These are phyloP conservation scores for Phaeosphaeria sp. DNA, from an alignment of 2,329 filamentous ascomycete genomes.

Conservation along the genomic window DNA sequence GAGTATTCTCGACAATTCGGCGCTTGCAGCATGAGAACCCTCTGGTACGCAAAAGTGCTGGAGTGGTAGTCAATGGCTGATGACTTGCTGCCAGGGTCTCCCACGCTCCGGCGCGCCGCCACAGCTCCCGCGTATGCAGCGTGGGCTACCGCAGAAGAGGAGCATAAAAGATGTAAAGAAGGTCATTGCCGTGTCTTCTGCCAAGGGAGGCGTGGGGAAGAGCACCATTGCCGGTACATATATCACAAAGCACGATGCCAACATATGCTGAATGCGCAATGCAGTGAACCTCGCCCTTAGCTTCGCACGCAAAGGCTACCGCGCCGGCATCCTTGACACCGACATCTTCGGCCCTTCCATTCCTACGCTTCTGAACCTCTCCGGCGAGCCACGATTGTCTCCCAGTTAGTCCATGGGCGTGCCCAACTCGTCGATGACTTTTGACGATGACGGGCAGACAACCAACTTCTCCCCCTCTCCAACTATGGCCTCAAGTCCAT, in stretches of 20 bases:
- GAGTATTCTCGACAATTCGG: slow-evolving; percentile 61
- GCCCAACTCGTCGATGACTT: not conserved
- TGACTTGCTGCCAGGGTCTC: slow-evolving; percentile 68
- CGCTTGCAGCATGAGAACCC: slow-evolving; percentile 82
- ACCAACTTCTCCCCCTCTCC: slow-evolving; percentile 83
- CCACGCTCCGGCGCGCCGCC: slow-evolving; percentile 74
- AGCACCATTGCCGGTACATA: slow-evolving; percentile 81
- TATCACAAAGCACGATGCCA: not conserved
- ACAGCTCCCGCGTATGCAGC: slow-evolving; percentile 75
- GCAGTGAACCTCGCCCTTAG: slow-evolving; percentile 83
- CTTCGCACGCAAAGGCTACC: slow-evolving; percentile 80
- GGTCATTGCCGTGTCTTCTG: slow-evolving; percentile 95
- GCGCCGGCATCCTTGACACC: slow-evolving; percentile 88
- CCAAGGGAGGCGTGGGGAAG: slow-evolving; percentile 98
- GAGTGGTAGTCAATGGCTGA: slow-evolving; percentile 12
- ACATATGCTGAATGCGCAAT: slow-evolving; percentile 4
- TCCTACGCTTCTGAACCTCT: slow-evolving; percentile 84
- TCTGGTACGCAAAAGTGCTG: slow-evolving; percentile 62
- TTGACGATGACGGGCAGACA: slow-evolving; percentile 58
- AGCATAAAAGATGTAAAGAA: slow-evolving; percentile 85
- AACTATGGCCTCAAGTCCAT: slow-evolving; percentile 98
- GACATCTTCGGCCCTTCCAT: slow-evolving; percentile 98
- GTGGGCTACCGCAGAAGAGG: slow-evolving; percentile 80
- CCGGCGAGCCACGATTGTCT: slow-evolving; percentile 78
- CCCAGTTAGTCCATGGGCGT: slow-evolving; percentile 61